Evolutionary conservation across 164 flowering plant species (phyloP).

Genomic region (Vitis rupestris): DNA sequence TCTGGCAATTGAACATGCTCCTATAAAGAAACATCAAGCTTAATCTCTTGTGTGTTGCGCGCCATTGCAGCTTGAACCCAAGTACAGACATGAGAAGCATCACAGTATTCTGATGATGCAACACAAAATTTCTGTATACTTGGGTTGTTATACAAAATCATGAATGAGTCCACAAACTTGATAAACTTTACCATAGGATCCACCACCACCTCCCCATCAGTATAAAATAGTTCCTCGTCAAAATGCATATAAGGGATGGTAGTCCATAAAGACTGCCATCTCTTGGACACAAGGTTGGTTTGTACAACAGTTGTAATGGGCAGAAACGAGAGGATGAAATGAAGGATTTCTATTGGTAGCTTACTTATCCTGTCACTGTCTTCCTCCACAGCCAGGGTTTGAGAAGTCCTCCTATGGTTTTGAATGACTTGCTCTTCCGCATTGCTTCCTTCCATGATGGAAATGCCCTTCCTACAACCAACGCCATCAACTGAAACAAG

Average conservation of each 20-base stretch:
- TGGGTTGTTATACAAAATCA: neutral
- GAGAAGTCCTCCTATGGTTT: neutral
- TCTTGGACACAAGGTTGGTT: conserved; percentile 8
- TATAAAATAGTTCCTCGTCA: conserved; percentile 1
- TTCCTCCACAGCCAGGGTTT: no score
- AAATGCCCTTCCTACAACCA: no score
- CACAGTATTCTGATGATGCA: neutral
- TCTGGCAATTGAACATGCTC: neutral
- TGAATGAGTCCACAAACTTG: conserved; percentile 4
- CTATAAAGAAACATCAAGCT: neutral
- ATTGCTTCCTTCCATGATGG: neutral
- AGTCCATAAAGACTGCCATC: conserved; percentile 3
- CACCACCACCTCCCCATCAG: neutral
- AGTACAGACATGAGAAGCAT: neutral
- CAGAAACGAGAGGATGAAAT: conserved; percentile 11
- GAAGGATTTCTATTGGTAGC: conserved; percentile 2
- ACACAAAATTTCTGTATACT: neutral
- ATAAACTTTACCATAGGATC: neutral
- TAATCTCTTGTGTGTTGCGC: conserved; percentile 1
- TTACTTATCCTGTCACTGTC: conserved; percentile 1
- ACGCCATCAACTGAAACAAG: no score
- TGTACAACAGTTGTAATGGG: conserved; percentile 1
- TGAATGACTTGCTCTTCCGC: neutral
- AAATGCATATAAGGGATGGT: neutral
- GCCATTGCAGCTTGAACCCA: conserved; percentile 4